phyloP scores from a whole-genome alignment of 1,284 basidiomycete genomes.

The Volvariella surrecta region DNA sequence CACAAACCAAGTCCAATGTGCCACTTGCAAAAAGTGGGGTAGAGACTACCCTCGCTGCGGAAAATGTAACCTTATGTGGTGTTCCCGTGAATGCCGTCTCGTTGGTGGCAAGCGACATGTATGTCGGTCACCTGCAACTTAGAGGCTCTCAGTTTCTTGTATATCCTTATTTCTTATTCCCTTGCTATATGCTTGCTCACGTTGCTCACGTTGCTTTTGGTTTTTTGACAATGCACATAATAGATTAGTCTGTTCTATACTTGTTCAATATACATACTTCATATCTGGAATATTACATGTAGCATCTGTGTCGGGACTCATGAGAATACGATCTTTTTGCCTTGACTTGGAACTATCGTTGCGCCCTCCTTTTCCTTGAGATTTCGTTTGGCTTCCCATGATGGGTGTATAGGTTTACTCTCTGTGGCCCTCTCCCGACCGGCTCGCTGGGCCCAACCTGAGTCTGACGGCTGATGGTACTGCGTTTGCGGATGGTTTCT shows the following conservation, averaged over 20 bases:
- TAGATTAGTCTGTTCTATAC: neutral
- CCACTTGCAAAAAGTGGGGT: conserved; percentile 48
- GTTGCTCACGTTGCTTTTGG: conserved; percentile 1
- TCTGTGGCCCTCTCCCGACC: conserved; percentile 11
- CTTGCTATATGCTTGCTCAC: neutral
- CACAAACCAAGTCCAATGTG: conserved; percentile 31
- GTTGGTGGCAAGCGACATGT: conserved; percentile 41
- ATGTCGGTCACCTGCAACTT: conserved; percentile 18
- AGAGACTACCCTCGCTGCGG: conserved; percentile 58
- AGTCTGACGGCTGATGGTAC: conserved; percentile 7
- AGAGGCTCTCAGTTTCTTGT: conserved; percentile 2
- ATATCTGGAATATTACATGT: neutral
- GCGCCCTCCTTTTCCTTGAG: conserved; percentile 56
- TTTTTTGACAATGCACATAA: neutral
- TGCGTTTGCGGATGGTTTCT: conserved; percentile 2
- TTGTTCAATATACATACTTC: conserved; percentile 1
- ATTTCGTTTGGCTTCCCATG: conserved; percentile 86
- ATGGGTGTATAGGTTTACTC: conserved; percentile 68
- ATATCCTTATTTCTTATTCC: neutral
- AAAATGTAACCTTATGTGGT: conserved; percentile 58
- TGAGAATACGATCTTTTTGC: conserved; percentile 61
- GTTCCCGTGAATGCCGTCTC: conserved; percentile 58
- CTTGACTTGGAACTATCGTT: conserved; percentile 49
- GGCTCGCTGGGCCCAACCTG: neutral
- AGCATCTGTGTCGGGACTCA: conserved; percentile 8